Percentiles rank a stretch among this genome's conserved stretches.
phyloP scores from a whole-genome alignment of 179 eudicot genomes.

The Spergularia azorica region DNA sequence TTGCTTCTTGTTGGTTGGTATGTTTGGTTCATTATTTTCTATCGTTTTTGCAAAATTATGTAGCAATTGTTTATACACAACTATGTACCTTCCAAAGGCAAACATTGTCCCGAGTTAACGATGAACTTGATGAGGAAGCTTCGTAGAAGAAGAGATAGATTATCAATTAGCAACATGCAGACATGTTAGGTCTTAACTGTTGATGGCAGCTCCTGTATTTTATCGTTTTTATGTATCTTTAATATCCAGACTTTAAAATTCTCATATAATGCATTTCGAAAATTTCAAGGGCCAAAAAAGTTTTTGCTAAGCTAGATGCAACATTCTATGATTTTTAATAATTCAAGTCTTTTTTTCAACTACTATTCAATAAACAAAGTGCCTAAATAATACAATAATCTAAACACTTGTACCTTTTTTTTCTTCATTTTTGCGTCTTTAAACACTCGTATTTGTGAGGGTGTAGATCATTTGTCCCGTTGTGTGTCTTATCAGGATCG shows the following conservation, averaged over 20 bases:
- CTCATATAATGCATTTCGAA: background rate
- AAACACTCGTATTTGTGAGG: background rate
- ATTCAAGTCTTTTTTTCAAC: no score
- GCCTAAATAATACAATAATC: no score
- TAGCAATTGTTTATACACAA: slow-evolving; percentile 6
- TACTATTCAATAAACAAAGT: no score
- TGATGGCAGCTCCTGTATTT: slow-evolving; percentile 16
- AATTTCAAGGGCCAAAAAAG: background rate
- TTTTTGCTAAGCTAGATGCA: background rate
- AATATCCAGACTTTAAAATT: background rate
- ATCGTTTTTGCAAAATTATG: slow-evolving; percentile 1
- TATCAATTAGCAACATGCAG: slow-evolving; percentile 12
- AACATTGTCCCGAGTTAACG: background rate
- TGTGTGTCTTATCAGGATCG: background rate
- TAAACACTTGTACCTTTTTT: no score
- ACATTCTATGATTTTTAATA: background rate
- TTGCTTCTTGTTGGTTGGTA: background rate
- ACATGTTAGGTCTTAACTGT: slow-evolving; percentile 7
- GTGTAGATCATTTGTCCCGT: background rate
- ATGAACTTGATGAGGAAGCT: slow-evolving; percentile 9
- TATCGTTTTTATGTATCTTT: background rate
- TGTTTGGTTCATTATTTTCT: background rate
- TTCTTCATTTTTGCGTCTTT: no score
- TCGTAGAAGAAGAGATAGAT: slow-evolving; percentile 9
- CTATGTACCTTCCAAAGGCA: background rate